These are phyloP conservation scores for Schwanniomyces yamadae DNA, from an alignment of 805 yeast species.

Conservation along the genomic window DNA sequence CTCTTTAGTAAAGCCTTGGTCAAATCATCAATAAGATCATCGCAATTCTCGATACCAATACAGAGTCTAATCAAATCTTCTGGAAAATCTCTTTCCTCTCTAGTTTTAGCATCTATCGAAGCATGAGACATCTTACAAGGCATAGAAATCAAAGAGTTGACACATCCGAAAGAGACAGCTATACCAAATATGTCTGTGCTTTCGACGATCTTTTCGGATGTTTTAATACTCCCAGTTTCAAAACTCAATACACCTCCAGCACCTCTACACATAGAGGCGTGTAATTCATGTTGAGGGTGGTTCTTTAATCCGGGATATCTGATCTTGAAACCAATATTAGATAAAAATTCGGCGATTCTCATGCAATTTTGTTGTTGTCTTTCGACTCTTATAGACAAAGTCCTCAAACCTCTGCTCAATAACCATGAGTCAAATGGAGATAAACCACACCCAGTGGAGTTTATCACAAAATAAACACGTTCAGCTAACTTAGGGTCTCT, in stretches of 20 bases:
- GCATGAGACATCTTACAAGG: conserved; percentile 98
- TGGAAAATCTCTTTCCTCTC: conserved; percentile 86
- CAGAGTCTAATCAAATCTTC: conserved; percentile 90
- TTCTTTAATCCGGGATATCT: conserved; percentile 81
- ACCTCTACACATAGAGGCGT: conserved; percentile 73
- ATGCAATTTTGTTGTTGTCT: conserved; percentile 83
- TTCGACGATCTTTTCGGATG: conserved; percentile 72
- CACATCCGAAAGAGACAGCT: conserved; percentile 93
- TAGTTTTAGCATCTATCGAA: conserved; percentile 83
- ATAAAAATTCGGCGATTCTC: conserved; percentile 72
- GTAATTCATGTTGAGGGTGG: conserved; percentile 81
- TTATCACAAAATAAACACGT: conserved; percentile 70
- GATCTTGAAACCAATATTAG: conserved; percentile 67
- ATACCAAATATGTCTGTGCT: conserved; percentile 76
- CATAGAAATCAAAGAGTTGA: conserved; percentile 86
- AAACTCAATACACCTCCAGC: conserved; percentile 87
- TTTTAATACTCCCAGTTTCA: conserved; percentile 74
- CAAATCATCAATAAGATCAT: conserved; percentile 81
- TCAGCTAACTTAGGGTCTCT: conserved; percentile 64
- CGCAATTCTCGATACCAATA: conserved; percentile 83
- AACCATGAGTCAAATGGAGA: conserved; percentile 94
- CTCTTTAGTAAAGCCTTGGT: conserved; percentile 66
- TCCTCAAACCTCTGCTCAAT: conserved; percentile 81
- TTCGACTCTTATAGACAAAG: conserved; percentile 81
- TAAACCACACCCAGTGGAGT: conserved; percentile 87